A percentile compares a stretch with the other conserved stretches of the same genome.
Evolutionary conservation across 495 filamentous ascomycete species (phyloP).

Genomic region (Jackrogersella minutella): DNA sequence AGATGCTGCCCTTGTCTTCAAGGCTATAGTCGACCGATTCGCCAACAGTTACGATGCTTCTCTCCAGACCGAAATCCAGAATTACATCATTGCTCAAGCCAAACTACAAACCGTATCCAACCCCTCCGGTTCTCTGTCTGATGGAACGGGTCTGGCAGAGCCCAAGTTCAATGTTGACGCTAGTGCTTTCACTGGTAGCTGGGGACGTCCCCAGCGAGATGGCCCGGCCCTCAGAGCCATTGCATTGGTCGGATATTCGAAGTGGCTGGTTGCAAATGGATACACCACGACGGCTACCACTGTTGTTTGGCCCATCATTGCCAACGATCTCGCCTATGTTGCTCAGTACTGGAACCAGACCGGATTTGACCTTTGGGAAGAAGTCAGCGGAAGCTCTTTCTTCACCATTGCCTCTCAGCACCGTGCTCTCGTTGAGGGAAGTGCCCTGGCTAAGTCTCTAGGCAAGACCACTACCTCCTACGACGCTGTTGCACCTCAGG

Average conservation of each 20-base stretch:
- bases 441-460: conserved; percentile 59
- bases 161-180: conserved; percentile 68
- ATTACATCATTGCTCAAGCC: conserved; percentile 66
- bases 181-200: conserved; percentile 66
- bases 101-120: conserved; percentile 67
- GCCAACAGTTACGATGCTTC: conserved; percentile 58
- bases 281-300: conserved; percentile 50
- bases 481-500: conserved; percentile 64
- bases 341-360: conserved; percentile 75
- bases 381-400: conserved; percentile 69
- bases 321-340: conserved; percentile 74
- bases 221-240: conserved; percentile 75
- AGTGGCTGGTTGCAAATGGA: conserved; percentile 59
- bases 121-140: conserved; percentile 62
- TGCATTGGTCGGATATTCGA: conserved; percentile 58
- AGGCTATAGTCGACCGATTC: conserved; percentile 66
- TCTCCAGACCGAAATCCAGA: conserved; percentile 63
- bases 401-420: conserved; percentile 57
- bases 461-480: conserved; percentile 56
- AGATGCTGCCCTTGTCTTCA: conserved; percentile 71
- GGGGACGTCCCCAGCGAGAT: conserved; percentile 77
- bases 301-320: conserved; percentile 68
- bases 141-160: conserved; percentile 65
- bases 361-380: conserved; percentile 78
- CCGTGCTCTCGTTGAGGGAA: conserved; percentile 69